phyloP scores from a whole-genome alignment of 495 filamentous ascomycete genomes.

The Neurospora sp. region DNA sequence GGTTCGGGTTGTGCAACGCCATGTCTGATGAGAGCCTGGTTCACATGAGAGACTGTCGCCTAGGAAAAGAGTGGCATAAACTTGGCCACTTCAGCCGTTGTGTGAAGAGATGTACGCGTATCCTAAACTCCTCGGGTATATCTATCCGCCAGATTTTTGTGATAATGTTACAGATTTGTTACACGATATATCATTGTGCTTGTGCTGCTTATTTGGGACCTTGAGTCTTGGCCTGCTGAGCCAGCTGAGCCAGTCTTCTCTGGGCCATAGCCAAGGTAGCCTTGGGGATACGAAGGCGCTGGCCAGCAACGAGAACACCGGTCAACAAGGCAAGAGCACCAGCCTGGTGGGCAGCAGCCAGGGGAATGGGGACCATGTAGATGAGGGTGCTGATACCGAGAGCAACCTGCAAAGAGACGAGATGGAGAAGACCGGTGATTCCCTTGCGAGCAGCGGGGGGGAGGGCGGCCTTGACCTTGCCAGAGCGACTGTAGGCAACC shows the following conservation, averaged over 20 bases:
- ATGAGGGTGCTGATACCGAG: slow-evolving; percentile 85
- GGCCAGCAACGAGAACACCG: slow-evolving; percentile 65
- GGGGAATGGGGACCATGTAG: slow-evolving; percentile 79
- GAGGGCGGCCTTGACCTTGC: slow-evolving; percentile 49
- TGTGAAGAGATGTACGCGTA: neutral
- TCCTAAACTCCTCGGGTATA: neutral
- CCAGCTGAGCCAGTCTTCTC: slow-evolving; percentile 19
- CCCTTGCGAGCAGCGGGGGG: slow-evolving; percentile 58
- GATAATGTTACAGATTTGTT: neutral
- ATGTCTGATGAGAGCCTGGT: neutral
- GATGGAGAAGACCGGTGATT: slow-evolving; percentile 68
- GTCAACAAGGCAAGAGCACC: slow-evolving; percentile 79
- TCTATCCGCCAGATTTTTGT: neutral
- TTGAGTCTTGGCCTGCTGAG: neutral
- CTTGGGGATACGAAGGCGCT: slow-evolving; percentile 41
- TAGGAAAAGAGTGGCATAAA: neutral
- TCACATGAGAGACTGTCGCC: neutral
- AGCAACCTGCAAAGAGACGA: slow-evolving; percentile 69
- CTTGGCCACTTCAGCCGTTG: neutral
- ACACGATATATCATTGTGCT: neutral
- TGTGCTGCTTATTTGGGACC: neutral
- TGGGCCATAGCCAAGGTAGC: slow-evolving; percentile 35
- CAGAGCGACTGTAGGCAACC: slow-evolving; percentile 64
- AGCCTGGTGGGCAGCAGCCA: slow-evolving; percentile 90
- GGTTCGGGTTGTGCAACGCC: neutral